Conservation (phyloP, 2,329 filamentous ascomycete genomes). For the Clonostachys chloroleuca region DNA sequence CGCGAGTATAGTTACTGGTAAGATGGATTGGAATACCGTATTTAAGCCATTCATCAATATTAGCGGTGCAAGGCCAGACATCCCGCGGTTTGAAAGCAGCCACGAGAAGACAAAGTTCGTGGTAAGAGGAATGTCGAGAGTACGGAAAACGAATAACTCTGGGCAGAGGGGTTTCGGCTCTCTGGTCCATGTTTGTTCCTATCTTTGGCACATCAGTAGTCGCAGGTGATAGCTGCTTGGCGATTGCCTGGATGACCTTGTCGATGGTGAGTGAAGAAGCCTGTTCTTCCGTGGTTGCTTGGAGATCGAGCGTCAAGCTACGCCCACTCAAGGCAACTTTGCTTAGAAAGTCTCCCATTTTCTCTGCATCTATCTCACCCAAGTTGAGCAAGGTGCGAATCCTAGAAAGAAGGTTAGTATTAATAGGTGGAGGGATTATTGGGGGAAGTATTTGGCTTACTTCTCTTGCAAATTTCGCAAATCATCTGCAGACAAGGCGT, state of each 20-base stretch:
- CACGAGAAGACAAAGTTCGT: conserved; percentile 71
- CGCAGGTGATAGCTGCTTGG: not conserved
- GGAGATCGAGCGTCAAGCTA: no score
- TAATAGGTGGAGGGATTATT: not conserved
- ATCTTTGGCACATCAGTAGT: not conserved
- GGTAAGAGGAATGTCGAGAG: conserved; percentile 83
- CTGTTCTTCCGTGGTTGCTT: no score
- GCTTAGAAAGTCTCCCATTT: not conserved
- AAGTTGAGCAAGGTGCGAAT: not conserved
- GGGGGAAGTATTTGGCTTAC: conserved; percentile 17
- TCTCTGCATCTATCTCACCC: not conserved
- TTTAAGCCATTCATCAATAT: conserved; percentile 55
- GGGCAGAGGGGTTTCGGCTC: conserved; percentile 19
- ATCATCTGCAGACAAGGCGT: conserved; percentile 47
- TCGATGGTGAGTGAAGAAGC: not conserved
- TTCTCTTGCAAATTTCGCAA: conserved; percentile 41
- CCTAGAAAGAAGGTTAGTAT: no score
- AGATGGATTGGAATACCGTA: conserved; percentile 26
- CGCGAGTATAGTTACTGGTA: not conserved
- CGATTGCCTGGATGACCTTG: conserved; percentile 1
- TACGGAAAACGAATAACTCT: conserved; percentile 66
- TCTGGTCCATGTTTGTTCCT: not conserved
- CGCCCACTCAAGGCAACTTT: not conserved
- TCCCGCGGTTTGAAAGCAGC: conserved; percentile 66
- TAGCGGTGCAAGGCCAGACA: conserved; percentile 77